Base-by-base conservation (phyloP, 345 rosid genomes). In the Microthlaspi erraticum region DNA sequence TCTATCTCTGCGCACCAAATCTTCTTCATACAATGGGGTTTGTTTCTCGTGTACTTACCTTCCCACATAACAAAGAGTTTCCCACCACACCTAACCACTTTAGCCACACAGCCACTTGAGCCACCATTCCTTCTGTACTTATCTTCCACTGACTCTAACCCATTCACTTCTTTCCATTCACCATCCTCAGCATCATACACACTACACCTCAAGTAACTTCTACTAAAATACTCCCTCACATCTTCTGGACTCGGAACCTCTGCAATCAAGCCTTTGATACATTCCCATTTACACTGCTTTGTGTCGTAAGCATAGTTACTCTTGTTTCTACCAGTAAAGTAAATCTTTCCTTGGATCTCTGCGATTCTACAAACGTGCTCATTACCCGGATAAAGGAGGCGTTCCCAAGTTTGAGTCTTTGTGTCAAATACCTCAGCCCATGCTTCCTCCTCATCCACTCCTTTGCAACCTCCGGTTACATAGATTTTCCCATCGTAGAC, bases 391-490 rank as follows among this genome's bases (percentile, higher is more conserved):
- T 37, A 17, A 0, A 33, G 10, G 3, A 58, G 63, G 11, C 2
- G 18, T 59, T 59, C 64, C 49, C 64, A 59, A 19, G 36, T 38
- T 36, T 59, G 64, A 59, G 64, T 39, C 34, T 39, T 39, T 39
- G 5, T 39, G 2, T 59, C 64, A 2, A 59, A 59, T 41, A 59
- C 34, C 64, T 59, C 64, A 39, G 36, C 64, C 33, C 18, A 59
- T 5, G 64, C 2, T 39, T 39, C 34, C 1, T 16, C 20, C 20
- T 54, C 23, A 20, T 23, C 26, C 26, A 2, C 3, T 23, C 26
- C 26, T 23, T 56, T 3, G 8, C 8, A 34, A 2, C 37, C 37
- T 34, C 26, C 26, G 26, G 26, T 23, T 23, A 23, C 55, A 20
- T 50, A 50, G 2, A 50, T 20, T 3, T 49, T 20, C 8, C 13